Conservation (phyloP, 1,284 basidiomycete species). For the Melampsora larici-populina region DNA sequence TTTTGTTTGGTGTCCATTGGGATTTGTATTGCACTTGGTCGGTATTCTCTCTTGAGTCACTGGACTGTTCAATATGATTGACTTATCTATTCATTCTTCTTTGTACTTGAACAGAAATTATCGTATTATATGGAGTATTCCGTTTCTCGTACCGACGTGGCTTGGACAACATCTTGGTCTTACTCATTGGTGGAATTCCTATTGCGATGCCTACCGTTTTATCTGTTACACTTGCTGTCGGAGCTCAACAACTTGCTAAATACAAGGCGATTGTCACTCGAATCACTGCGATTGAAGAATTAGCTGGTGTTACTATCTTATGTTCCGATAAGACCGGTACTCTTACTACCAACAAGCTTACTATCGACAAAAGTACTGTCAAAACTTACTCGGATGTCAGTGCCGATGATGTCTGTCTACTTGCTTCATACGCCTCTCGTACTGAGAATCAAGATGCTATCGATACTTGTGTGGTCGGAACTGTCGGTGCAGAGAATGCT, state of each 20-base stretch:
- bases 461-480: conserved; percentile 75
- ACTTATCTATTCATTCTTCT: neutral
- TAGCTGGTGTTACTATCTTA: conserved; percentile 92
- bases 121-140: conserved; percentile 83
- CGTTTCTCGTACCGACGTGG: conserved; percentile 83
- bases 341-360: conserved; percentile 97
- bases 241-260: conserved; percentile 95
- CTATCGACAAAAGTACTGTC: conserved; percentile 89
- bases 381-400: conserved; percentile 85
- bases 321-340: conserved; percentile 41
- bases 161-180: conserved; percentile 92
- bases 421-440: conserved; percentile 91
- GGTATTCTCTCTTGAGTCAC: conserved; percentile 29
- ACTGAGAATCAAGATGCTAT: conserved; percentile 99
- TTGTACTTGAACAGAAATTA: conserved; percentile 63
- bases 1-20: conserved; percentile 87
- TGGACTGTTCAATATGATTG: conserved; percentile 54
- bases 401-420: conserved; percentile 82
- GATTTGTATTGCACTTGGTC: conserved; percentile 50
- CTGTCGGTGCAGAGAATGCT: conserved; percentile 57
- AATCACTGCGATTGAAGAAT: conserved; percentile 95
- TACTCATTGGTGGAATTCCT: conserved; percentile 97
- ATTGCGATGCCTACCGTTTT: conserved; percentile 95
- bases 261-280: conserved; percentile 98
- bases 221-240: conserved; percentile 93